phyloP scores from a whole-genome alignment of 352 stramenopile species.

The Globisporangium heterothallicum region DNA sequence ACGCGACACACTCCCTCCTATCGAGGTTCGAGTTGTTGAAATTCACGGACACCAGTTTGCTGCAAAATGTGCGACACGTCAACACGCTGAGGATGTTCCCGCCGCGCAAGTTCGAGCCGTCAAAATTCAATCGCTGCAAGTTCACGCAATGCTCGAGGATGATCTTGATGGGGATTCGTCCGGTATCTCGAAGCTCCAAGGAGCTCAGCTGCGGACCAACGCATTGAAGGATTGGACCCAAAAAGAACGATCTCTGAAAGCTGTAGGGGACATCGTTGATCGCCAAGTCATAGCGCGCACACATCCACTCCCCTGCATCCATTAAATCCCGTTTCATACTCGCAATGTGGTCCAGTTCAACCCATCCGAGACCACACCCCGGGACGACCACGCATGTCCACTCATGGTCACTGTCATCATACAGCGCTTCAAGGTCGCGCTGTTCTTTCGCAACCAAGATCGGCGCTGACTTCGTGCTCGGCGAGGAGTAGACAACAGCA shows the following conservation, averaged over 20 bases:
- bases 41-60: background rate
- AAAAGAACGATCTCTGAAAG: too few relatives aligned
- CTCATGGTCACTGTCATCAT: background rate
- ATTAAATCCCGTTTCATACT: background rate
- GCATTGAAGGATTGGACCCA: background rate
- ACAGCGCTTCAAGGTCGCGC: background rate
- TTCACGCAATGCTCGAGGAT: background rate
- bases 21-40: background rate
- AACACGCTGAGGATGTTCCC: background rate
- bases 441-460: background rate
- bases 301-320: background rate
- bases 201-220: background rate
- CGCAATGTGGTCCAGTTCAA: background rate
- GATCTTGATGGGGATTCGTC: background rate
- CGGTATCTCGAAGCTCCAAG: too few relatives aligned
- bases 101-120: background rate
- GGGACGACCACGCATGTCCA: conserved; percentile 7
- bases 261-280: too few relatives aligned
- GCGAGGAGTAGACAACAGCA: too few relatives aligned
- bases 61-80: too few relatives aligned
- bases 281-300: background rate
- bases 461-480: background rate
- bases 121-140: background rate
- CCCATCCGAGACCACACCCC: conserved; percentile 5
- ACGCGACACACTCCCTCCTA: too few relatives aligned